These are phyloP conservation scores for Madurella mycetomatis DNA, from an alignment of 2,329 filamentous ascomycete species.

Conservation along the genomic window DNA sequence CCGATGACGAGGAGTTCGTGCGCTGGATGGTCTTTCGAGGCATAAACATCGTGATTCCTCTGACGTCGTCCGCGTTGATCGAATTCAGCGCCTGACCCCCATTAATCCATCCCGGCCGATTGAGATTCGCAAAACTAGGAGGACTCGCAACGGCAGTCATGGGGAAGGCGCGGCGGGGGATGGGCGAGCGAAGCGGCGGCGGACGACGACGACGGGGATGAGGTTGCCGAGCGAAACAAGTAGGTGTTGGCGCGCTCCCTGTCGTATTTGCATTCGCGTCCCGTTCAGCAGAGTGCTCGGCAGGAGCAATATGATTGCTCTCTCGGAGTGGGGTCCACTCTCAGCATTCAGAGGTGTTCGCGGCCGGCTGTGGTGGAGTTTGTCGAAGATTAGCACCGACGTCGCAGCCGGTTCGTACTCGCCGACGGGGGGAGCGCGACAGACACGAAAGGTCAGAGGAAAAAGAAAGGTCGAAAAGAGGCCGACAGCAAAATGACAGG, in stretches of 20 bases:
- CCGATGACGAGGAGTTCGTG: slow-evolving; percentile 85
- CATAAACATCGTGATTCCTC: slow-evolving; percentile 70
- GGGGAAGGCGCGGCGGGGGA: slow-evolving; percentile 33
- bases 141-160: slow-evolving; percentile 67
- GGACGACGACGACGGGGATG: slow-evolving; percentile 17
- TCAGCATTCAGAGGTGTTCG: slow-evolving; percentile 14
- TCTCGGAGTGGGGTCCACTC: slow-evolving; percentile 8
- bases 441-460: not conserved
- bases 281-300: slow-evolving; percentile 4
- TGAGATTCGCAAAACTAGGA: slow-evolving; percentile 59
- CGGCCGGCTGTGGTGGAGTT: slow-evolving; percentile 15
- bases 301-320: slow-evolving; percentile 14
- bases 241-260: not conserved
- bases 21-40: slow-evolving; percentile 83
- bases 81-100: slow-evolving; percentile 50
- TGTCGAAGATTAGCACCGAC: slow-evolving; percentile 19
- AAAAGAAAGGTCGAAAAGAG: not conserved
- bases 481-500: not conserved
- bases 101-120: slow-evolving; percentile 63
- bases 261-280: slow-evolving; percentile 15
- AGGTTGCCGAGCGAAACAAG: slow-evolving; percentile 8
- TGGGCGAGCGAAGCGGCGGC: slow-evolving; percentile 18
- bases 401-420: slow-evolving; percentile 15
- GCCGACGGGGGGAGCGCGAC: slow-evolving; percentile 7
- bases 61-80: slow-evolving; percentile 78